Base-by-base conservation (phyloP, 345 rosid species). In the Anastatica hierochuntica region DNA sequence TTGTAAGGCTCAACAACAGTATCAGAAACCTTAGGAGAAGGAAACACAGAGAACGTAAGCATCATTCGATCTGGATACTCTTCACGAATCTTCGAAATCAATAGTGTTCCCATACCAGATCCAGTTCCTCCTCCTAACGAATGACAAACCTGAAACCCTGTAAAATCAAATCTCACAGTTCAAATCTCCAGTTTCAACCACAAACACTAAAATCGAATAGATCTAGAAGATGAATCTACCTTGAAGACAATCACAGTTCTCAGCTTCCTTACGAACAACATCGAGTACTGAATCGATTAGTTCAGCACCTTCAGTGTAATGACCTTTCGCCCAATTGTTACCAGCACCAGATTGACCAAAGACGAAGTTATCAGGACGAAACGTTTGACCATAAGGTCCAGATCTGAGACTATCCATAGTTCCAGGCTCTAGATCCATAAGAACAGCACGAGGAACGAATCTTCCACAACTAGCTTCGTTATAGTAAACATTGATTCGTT, bases 71-170 rank as follows among this genome's bases (percentile, higher is more conserved):
- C 63, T 11, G 63, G 63, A 21, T 58, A 58, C 45, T 58, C 63
- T 36, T 58, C 63, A 11, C 63, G 52, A 43, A 58, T 58, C 63
- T 58, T 58, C 7, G 63, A 46, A 34, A 58, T 58, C 51, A 58
- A 38, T 0, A 58, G 45, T 6, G 63, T 58, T 58, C 63, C 63
- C 63, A 58, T 58, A 14, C 63, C 63, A 58, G 63, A 58, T 48
- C 63, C 63, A 36, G 63, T 58, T n/a, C 63, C 63, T 44, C 63
- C 63, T 45, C 63, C 63, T 39, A 58, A 38, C 4, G 63, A 58
- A 11, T 58, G 63, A 6, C 53, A 58, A 21, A 58, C 63, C 43
- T 58, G 63, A 48, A 58, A 58, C 34, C 63, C 63, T 58, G 27
- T 15, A 35, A 17, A 44, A 21, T 3, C 3, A 10, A 46, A 58